Conservation (phyloP, 108 stramenopile species). For the Phaeodactylum tricornutum region DNA sequence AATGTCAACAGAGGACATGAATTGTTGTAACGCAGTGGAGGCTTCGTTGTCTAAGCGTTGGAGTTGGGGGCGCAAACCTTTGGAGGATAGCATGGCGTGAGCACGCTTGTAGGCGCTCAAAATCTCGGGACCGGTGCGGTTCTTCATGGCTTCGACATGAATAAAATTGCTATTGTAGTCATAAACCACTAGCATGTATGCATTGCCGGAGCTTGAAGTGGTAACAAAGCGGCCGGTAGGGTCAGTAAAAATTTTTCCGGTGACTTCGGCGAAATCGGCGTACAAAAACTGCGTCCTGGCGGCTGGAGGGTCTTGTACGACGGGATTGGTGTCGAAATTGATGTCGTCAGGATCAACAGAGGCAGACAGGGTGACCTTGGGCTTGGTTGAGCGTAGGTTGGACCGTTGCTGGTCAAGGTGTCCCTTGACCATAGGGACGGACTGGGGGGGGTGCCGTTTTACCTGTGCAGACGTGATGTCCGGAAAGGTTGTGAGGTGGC, state of each 20-base stretch:
- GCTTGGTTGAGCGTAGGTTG: too few relatives aligned
- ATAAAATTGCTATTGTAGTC: constrained; percentile 23
- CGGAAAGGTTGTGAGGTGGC: too few relatives aligned
- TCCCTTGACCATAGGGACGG: too few relatives aligned
- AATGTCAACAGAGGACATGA: constrained; percentile 2
- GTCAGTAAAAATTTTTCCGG: constrained; percentile 15
- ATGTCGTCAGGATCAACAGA: too few relatives aligned
- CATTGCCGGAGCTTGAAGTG: constrained; percentile 12
- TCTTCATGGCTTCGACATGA: constrained; percentile 10
- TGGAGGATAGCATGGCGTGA: neutral
- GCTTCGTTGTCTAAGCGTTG: constrained; percentile 21
- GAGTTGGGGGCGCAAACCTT: constrained; percentile 10
- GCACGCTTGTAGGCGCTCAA: neutral
- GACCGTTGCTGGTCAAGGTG: too few relatives aligned
- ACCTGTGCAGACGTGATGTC: too few relatives aligned
- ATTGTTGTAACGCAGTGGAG: constrained; percentile 5
- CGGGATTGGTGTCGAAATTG: too few relatives aligned
- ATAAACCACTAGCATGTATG: constrained; percentile 13
- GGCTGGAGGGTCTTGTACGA: too few relatives aligned
- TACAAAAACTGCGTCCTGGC: too few relatives aligned
- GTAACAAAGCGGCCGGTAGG: constrained; percentile 25
- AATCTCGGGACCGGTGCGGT: neutral
- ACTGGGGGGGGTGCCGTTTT: too few relatives aligned
- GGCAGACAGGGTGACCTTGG: too few relatives aligned
- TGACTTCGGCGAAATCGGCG: constrained; percentile 7